A percentile compares a stretch with the other conserved stretches of the same genome.
These are phyloP conservation scores for Penstemon barbatus DNA, from an alignment of 257 asterid species.

Conservation along the genomic window DNA sequence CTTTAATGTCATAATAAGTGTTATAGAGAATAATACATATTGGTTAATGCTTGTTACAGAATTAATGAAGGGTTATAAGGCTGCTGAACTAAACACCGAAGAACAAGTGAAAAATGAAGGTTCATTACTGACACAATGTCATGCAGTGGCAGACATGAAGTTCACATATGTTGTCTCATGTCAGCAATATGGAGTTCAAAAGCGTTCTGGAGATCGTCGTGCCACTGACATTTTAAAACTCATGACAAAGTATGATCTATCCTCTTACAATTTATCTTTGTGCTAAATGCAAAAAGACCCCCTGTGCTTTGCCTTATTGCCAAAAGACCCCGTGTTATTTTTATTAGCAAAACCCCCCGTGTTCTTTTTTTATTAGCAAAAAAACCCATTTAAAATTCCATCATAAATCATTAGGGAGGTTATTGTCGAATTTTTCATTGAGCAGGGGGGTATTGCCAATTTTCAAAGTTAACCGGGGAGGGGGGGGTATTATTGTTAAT, in stretches of 20 bases:
- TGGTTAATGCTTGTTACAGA: slow-evolving; percentile 47
- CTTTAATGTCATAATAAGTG: slow-evolving; percentile 6
- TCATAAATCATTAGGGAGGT: too few relatives aligned
- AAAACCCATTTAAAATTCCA: too few relatives aligned
- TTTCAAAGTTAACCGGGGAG: too few relatives aligned
- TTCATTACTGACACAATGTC: slow-evolving; percentile 78
- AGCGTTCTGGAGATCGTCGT: slow-evolving; percentile 76
- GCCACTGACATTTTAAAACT: slow-evolving; percentile 89
- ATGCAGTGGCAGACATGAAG: slow-evolving; percentile 95
- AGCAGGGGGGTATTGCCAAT: too few relatives aligned
- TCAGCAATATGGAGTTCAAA: slow-evolving; percentile 85
- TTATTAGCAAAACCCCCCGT: too few relatives aligned
- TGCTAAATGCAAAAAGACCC: slow-evolving; percentile 3
- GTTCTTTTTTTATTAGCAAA: too few relatives aligned
- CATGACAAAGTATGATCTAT: slow-evolving; percentile 69
- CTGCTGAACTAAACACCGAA: slow-evolving; percentile 62
- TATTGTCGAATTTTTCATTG: too few relatives aligned
- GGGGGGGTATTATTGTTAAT: too few relatives aligned
- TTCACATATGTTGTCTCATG: slow-evolving; percentile 93
- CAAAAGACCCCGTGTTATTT: too few relatives aligned
- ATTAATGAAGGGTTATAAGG: slow-evolving; percentile 92
- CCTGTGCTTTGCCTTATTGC: too few relatives aligned
- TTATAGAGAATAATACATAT: slow-evolving; percentile 20
- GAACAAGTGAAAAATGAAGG: slow-evolving; percentile 68
- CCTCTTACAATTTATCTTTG: slow-evolving; percentile 17